Evolutionary conservation across 129 eudicot species (phyloP), one percentile per base, ranked within the genome.

Genomic region (Chrysanthemum seticuspe): DNA sequence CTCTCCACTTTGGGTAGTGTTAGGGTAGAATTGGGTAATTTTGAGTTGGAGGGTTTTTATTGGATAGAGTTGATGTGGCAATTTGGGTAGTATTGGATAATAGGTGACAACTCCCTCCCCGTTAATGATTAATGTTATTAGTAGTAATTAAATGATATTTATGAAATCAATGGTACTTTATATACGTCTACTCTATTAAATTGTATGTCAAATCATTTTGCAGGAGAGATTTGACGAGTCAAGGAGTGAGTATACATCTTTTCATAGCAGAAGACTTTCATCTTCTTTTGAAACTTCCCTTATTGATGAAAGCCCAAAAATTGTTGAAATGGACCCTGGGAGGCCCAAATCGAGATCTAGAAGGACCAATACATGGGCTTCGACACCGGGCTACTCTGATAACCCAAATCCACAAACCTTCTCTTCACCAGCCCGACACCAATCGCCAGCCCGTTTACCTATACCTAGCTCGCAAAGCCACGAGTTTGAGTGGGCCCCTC

Each of bases 251-350:
- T 78, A 73, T 23, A 56, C 81, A 69, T 78, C 87, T 52, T 45
- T 80, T 21, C 91, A 83, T 36, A 88, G 91, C 76, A 86, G 89
- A 73, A 92, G 91, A 74, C 79, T 92, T 36, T 92, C 96, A 49
- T 65, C 87, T 19, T 81, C 96, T 58, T 86, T 88, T 75, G 96
- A 83, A 29, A 69, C 77, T 51, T 53, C 78, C 25, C 13, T 40
- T 2, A 51, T 61, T 51, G 96, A 89, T 13, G 95, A 89, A 58
- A 87, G 83, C 82, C 87, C 95, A 47, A 92, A 93, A 71, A 87
- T 87, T 59, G 96, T 93, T 19, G 95, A 89, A 67, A 72, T 93
- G 34, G 96, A 93, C 64, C 76, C 90, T 10, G 95, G 95, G 53
- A 79, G 87, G 80, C 90, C 98, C 81, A 85, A 78, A 70, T 85